Percentiles rank a stretch among this genome's conserved stretches.
Evolutionary conservation across 768 basidiomycete genomes (phyloP).

Genomic region (Russula foetens): DNA sequence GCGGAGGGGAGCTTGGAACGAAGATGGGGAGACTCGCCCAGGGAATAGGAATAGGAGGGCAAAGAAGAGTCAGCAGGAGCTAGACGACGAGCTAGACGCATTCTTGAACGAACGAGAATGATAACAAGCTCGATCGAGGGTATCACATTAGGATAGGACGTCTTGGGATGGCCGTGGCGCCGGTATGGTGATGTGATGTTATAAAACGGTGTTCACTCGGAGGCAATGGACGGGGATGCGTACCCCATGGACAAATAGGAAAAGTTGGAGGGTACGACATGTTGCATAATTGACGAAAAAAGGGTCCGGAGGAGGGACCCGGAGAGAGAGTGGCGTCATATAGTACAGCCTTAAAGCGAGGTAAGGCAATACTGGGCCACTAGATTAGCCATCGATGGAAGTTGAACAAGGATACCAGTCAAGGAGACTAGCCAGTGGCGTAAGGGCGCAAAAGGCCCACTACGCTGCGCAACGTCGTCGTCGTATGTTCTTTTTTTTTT

Average conservation of each 20-base stretch:
- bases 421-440: background rate
- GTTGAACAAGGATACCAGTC: background rate
- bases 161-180: background rate
- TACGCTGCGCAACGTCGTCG: background rate
- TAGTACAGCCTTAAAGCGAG: background rate
- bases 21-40: slow-evolving; percentile 25
- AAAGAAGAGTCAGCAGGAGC: slow-evolving; percentile 60
- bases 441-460: background rate
- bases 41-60: slow-evolving; percentile 27
- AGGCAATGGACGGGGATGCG: background rate
- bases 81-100: slow-evolving; percentile 78
- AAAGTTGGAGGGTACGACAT: background rate
- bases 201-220: background rate
- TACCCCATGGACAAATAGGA: background rate
- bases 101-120: slow-evolving; percentile 44
- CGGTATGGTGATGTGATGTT: background rate
- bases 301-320: background rate
- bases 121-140: background rate
- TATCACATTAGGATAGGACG: background rate
- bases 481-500: background rate
- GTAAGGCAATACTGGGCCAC: background rate
- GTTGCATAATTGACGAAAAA: background rate
- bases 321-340: background rate
- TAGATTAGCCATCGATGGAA: background rate
- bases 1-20: slow-evolving; percentile 9